These are phyloP conservation scores for Sarcodon aspratus DNA, from an alignment of 768 basidiomycete species.

Conservation along the genomic window DNA sequence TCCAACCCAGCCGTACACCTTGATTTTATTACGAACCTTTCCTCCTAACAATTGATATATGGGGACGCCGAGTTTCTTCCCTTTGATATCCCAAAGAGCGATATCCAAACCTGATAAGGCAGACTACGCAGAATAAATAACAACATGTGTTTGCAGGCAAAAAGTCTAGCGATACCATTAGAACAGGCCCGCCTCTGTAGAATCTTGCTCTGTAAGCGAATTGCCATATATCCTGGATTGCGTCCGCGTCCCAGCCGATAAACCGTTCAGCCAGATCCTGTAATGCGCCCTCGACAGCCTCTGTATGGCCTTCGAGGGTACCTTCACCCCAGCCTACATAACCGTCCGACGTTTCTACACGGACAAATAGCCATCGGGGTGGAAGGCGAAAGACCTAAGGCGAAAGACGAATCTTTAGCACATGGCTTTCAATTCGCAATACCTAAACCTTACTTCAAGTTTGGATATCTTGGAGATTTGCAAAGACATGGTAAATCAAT, in stretches of 20 bases:
- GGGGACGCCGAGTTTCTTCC: constrained; percentile 56
- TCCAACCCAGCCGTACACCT: constrained; percentile 50
- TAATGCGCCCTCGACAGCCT: constrained; percentile 61
- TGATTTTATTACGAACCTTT: constrained; percentile 47
- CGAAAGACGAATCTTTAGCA: no score
- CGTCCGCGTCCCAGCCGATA: constrained; percentile 46
- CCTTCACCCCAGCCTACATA: constrained; percentile 68
- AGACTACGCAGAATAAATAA: constrained; percentile 20
- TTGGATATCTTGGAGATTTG: no score
- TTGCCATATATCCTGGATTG: constrained; percentile 68
- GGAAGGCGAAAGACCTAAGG: constrained; percentile 51
- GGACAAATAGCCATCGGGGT: constrained; percentile 64
- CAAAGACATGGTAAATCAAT: no score
- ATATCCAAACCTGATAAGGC: constrained; percentile 55
- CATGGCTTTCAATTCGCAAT: no score
- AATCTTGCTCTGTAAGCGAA: constrained; percentile 56
- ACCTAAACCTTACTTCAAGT: no score
- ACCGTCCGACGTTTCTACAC: constrained; percentile 52
- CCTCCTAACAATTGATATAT: constrained; percentile 55
- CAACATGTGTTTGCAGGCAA: not conserved
- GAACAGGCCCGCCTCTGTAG: constrained; percentile 60
- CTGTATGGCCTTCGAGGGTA: constrained; percentile 62
- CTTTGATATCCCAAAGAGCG: constrained; percentile 70
- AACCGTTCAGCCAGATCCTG: constrained; percentile 48
- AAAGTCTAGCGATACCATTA: constrained; percentile 36